Evolutionary conservation across 257 asterid species (phyloP).

Genomic region (Lycium ferocissimum): DNA sequence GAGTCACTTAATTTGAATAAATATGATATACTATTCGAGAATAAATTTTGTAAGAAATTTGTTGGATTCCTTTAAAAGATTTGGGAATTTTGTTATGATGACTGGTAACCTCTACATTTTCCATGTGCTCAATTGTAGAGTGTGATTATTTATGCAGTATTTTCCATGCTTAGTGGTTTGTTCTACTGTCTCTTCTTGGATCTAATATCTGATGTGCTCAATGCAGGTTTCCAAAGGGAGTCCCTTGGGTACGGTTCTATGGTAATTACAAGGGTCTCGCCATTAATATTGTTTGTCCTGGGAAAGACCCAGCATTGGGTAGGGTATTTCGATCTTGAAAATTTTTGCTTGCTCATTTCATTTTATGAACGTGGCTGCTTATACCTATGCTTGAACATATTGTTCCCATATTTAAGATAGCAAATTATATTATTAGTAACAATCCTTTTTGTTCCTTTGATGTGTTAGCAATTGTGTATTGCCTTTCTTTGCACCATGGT

Average conservation of each 20-base stretch:
- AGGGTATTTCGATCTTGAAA: conserved; percentile 34
- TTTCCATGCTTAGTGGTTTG: background rate
- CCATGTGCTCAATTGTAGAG: background rate
- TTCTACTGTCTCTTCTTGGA: conserved; percentile 29
- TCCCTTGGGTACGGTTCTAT: conserved; percentile 88
- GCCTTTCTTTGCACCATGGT: background rate
- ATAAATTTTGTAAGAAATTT: background rate
- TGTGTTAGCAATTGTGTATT: no score
- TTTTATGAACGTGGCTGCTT: background rate
- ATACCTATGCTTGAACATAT: background rate
- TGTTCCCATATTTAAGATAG: background rate
- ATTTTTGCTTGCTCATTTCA: background rate
- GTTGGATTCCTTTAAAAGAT: background rate
- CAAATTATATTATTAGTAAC: background rate
- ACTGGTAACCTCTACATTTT: background rate
- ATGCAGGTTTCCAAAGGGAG: conserved; percentile 87
- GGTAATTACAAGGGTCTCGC: conserved; percentile 75
- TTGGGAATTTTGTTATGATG: background rate
- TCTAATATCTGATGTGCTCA: conserved; percentile 7
- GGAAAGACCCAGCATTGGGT: conserved; percentile 84
- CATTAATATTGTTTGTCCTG: conserved; percentile 81
- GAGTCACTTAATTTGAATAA: background rate
- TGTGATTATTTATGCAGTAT: background rate
- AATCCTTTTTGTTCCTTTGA: no score
- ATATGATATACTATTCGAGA: background rate